phyloP scores from a whole-genome alignment of 345 rosid genomes.

The Toxicodendron radicans region DNA sequence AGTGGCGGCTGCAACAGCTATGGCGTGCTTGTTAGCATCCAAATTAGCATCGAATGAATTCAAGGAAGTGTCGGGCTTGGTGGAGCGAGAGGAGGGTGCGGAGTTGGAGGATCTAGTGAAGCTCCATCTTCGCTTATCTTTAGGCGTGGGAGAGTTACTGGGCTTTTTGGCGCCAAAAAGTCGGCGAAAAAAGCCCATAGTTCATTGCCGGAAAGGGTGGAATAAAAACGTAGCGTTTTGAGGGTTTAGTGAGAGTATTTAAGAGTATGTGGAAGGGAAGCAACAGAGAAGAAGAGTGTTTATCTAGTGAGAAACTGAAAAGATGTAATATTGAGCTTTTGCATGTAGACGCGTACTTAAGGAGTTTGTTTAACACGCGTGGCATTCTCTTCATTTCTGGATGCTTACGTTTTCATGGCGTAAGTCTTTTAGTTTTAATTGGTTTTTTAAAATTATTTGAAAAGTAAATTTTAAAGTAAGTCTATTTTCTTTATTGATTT shows the following conservation, averaged over 20 bases:
- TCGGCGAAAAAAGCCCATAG: conserved; percentile 78
- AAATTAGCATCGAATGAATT: conserved; percentile 24
- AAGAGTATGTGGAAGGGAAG: not conserved
- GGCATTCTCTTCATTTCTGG: too few relatives aligned
- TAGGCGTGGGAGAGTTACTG: conserved; percentile 24
- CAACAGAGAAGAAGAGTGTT: not conserved
- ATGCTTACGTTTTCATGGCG: too few relatives aligned
- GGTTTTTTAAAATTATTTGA: too few relatives aligned
- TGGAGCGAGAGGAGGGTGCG: conserved; percentile 26
- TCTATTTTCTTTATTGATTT: too few relatives aligned
- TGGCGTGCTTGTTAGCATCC: conserved; percentile 75
- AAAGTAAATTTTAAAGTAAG: too few relatives aligned
- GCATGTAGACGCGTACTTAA: not conserved
- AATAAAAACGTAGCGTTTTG: not conserved
- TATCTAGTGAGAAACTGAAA: not conserved
- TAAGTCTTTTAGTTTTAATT: too few relatives aligned
- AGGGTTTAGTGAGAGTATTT: not conserved
- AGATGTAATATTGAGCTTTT: too few relatives aligned
- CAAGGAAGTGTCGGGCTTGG: conserved; percentile 11
- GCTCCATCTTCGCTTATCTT: conserved; percentile 60
- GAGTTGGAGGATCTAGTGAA: conserved; percentile 58
- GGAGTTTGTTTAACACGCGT: conserved; percentile 8
- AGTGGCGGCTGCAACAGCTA: conserved; percentile 90
- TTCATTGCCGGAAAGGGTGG: conserved; percentile 29
- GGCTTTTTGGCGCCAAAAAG: conserved; percentile 60